These are phyloP conservation scores for Tuber indicum DNA, from an alignment of 495 filamentous ascomycete genomes.

Conservation along the genomic window DNA sequence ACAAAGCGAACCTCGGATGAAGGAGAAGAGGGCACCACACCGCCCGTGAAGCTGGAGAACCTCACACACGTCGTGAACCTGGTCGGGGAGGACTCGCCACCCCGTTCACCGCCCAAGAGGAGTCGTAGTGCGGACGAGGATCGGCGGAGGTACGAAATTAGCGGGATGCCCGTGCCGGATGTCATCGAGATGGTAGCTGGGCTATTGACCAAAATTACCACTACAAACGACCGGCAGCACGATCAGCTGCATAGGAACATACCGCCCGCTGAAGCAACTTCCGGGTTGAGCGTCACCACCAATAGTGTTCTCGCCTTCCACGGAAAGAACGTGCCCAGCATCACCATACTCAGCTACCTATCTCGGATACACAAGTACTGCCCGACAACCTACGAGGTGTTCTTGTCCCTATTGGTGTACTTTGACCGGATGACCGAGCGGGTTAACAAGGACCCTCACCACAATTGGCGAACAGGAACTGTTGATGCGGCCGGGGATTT, in stretches of 20 bases:
- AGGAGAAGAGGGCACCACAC: neutral
- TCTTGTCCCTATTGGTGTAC: constrained; percentile 89
- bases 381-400: constrained; percentile 97
- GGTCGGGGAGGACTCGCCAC: constrained; percentile 29
- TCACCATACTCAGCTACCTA: constrained; percentile 93
- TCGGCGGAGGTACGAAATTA: constrained; percentile 70
- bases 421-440: constrained; percentile 98
- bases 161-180: constrained; percentile 92
- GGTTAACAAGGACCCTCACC: constrained; percentile 59
- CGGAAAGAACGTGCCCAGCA: constrained; percentile 95
- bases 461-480: constrained; percentile 35
- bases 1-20: constrained; percentile 35
- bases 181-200: constrained; percentile 99
- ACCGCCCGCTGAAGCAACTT: constrained; percentile 54
- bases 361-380: constrained; percentile 98
- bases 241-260: constrained; percentile 69
- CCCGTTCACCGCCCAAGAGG: constrained; percentile 26
- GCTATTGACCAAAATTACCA: constrained; percentile 96
- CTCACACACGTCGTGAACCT: constrained; percentile 39
- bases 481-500: constrained; percentile 25
- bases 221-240: constrained; percentile 91
- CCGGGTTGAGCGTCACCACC: constrained; percentile 66
- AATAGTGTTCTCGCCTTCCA: constrained; percentile 97
- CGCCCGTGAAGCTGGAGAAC: constrained; percentile 33
- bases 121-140: constrained; percentile 32